A percentile compares a stretch with the other conserved stretches of the same genome.
These are phyloP conservation scores for Blastobotrys aristatus DNA, from an alignment of 1,139 yeast genomes.

Conservation along the genomic window DNA sequence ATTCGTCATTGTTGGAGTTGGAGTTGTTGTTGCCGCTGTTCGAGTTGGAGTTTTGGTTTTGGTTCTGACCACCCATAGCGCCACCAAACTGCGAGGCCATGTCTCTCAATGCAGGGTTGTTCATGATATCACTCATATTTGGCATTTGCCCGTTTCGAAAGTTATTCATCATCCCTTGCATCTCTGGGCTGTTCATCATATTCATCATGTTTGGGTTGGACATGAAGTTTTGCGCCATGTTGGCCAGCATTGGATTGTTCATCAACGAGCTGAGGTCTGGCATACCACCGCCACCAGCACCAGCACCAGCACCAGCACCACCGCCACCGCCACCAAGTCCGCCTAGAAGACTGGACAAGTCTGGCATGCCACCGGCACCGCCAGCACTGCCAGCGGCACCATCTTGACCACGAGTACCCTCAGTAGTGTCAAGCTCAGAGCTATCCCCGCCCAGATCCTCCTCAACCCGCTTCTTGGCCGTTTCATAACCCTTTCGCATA, in stretches of 20 bases:
- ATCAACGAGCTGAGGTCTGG: conserved; percentile 62
- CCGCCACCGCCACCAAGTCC: conserved; percentile 63
- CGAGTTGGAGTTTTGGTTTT: background rate
- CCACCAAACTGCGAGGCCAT: conserved; percentile 42
- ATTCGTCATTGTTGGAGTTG: conserved; percentile 1
- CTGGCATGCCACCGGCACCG: conserved; percentile 48
- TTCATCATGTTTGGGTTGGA: conserved; percentile 71
- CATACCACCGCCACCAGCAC: conserved; percentile 60
- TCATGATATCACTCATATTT: conserved; percentile 64
- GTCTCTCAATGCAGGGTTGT: conserved; percentile 70
- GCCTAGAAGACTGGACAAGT: conserved; percentile 43
- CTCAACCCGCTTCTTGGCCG: conserved; percentile 81
- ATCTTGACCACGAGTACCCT: conserved; percentile 20
- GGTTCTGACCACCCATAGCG: background rate
- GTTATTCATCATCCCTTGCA: conserved; percentile 22
- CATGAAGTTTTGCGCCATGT: conserved; percentile 93
- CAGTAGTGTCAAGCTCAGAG: conserved; percentile 30
- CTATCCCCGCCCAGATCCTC: conserved; percentile 52
- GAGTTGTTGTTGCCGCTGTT: background rate
- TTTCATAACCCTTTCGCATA: conserved; percentile 89
- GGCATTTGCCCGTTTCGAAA: conserved; percentile 41
- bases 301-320: conserved; percentile 43
- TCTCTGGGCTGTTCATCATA: conserved; percentile 69
- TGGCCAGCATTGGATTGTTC: conserved; percentile 77
- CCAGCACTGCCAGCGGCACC: conserved; percentile 53